Percentiles rank a stretch among this genome's conserved stretches.
Evolutionary conservation across 352 stramenopile genomes (phyloP).

Genomic region (Detonula confervacea): DNA sequence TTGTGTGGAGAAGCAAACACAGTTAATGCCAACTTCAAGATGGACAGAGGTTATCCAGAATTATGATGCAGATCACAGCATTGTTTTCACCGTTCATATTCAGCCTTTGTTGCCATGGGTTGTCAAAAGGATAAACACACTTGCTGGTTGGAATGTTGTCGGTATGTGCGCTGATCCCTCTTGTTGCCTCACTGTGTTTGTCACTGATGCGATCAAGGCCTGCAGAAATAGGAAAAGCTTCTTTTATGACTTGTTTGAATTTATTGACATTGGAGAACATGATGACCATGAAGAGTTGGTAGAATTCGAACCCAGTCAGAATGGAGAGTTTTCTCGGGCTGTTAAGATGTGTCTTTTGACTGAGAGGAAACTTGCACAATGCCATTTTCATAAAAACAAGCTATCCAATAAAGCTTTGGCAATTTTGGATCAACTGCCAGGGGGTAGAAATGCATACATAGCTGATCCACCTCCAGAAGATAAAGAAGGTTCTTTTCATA

Average conservation of each 20-base stretch:
- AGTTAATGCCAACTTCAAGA: slow-evolving; percentile 2
- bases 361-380: slow-evolving; percentile 30
- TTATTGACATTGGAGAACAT: background rate
- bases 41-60: slow-evolving; percentile 12
- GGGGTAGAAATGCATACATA: slow-evolving; percentile 9
- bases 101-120: slow-evolving; percentile 1
- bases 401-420: background rate
- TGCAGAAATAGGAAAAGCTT: background rate
- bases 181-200: slow-evolving; percentile 1
- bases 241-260: background rate
- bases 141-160: background rate
- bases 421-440: slow-evolving; percentile 20
- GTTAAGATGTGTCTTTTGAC: slow-evolving; percentile 2
- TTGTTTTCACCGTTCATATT: slow-evolving; percentile 10
- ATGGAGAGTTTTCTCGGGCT: background rate
- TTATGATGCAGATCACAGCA: slow-evolving; percentile 7
- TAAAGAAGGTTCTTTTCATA: background rate
- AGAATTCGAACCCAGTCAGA: background rate
- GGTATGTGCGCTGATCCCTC: slow-evolving; percentile 4
- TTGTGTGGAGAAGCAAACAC: background rate
- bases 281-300: background rate
- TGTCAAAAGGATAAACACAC: slow-evolving; percentile 10
- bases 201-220: slow-evolving; percentile 10
- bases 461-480: slow-evolving; percentile 11
- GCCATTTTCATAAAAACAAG: slow-evolving; percentile 19